Base-by-base conservation (phyloP, 2,329 filamentous ascomycete genomes). In the Rosellinia necatrix region DNA sequence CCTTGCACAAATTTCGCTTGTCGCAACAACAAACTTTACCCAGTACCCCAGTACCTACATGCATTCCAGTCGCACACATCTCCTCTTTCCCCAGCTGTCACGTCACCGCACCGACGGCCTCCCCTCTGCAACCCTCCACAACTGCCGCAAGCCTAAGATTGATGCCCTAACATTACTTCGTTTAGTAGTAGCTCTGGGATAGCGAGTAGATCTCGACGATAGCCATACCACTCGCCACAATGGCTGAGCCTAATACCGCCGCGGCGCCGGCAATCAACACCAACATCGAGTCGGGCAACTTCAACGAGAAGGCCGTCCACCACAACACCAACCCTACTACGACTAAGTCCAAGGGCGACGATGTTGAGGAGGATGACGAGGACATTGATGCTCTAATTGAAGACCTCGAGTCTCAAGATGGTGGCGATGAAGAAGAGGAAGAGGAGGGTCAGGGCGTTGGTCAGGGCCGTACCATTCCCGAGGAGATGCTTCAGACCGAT, bases 341-440 rank as follows among this genome's bases (percentile, higher is more conserved):
- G 56, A 72, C 72, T 68, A 74, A 75, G 67, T 66, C 70, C 57
- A 78, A 76, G 68, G 71, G 69, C 19, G 76, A 74, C 38, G 82
- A 82, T 25, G 86, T 87, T 34, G 86, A 88, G 44, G 88, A 92
- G 19, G 88, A 90, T 41, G 88, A 91, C 67, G 89, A 91, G 76
- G 88, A 93, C 72, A 91, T 96, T 65, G 90, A 96, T 70, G 85
- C 87, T 69, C 81, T 96, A 68, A 96, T 96, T 65, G 89, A 92
- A 73, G 91, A 94, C 68, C 87, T 96, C 64, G 89, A 94, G 76
- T 91, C 87, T 37, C 81, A 91, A 66, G 90, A 94, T 73, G 90
- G 87, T 64, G 81, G 82, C 50, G 79, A 87, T 22, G 85, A 88
- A 24, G 85, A 85, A 37, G 85, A 88, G 56, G 85, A 80, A 46